Conservation (phyloP, 179 eudicot genomes). For the Gypsophila paniculata region DNA sequence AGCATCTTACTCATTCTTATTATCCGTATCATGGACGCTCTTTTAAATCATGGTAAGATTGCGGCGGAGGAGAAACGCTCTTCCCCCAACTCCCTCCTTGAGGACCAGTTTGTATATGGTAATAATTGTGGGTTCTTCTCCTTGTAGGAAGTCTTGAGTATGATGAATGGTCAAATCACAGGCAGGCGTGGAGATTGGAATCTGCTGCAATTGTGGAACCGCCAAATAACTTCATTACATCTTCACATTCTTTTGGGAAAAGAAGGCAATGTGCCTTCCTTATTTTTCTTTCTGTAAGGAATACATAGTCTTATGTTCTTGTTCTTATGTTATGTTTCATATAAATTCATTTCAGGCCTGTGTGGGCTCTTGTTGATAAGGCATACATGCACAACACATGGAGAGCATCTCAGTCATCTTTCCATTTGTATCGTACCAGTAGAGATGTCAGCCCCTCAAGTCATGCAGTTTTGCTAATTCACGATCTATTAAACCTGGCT, state of each 20-base stretch:
- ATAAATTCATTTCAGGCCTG: conserved; percentile 50
- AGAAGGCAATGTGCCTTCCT: conserved; percentile 44
- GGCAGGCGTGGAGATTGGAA: conserved; percentile 95
- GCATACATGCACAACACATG: conserved; percentile 91
- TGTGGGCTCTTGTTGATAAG: conserved; percentile 95
- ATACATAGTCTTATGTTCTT: neutral
- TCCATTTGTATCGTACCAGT: conserved; percentile 75
- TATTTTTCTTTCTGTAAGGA: conserved; percentile 1
- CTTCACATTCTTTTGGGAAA: conserved; percentile 74
- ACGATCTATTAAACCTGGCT: conserved; percentile 76
- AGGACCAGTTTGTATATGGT: neutral
- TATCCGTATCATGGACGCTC: conserved; percentile 85
- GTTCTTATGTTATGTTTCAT: neutral
- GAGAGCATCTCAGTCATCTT: conserved; percentile 95
- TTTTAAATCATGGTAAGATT: conserved; percentile 73
- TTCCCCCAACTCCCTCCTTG: neutral
- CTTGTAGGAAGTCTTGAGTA: conserved; percentile 75
- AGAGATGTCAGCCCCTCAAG: conserved; percentile 63
- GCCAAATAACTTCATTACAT: conserved; percentile 65
- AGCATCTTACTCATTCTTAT: conserved; percentile 83
- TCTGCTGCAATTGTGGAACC: conserved; percentile 94
- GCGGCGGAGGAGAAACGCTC: neutral
- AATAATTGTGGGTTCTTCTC: conserved; percentile 3
- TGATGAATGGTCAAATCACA: conserved; percentile 93
- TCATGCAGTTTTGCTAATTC: conserved; percentile 56